Conservation (phyloP, 805 yeast genomes). For the Spathaspora arborariae region DNA sequence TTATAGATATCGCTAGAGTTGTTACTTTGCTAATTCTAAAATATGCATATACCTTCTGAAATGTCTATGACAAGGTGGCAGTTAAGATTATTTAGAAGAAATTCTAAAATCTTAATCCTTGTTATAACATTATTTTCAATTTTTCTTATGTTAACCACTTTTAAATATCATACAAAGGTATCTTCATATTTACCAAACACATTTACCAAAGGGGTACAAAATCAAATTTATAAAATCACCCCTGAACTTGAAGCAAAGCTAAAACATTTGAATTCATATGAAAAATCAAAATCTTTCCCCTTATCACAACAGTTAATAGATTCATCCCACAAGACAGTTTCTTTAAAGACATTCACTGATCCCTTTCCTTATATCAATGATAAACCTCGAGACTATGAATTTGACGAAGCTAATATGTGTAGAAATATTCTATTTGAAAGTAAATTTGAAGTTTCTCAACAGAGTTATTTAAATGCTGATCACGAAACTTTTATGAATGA, state of each 20-base stretch:
- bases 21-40: too few species aligned
- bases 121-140: not conserved
- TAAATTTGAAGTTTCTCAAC: constrained; percentile 13
- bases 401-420: constrained; percentile 14
- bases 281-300: constrained; percentile 8
- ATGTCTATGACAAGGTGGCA: not conserved
- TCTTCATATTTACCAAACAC: not conserved
- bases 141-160: not conserved
- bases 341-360: constrained; percentile 15
- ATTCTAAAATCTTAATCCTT: not conserved
- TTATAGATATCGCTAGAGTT: too few species aligned
- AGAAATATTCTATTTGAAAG: constrained; percentile 9
- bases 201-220: not conserved
- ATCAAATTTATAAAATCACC: not conserved
- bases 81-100: not conserved
- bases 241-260: constrained; percentile 4
- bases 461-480: constrained; percentile 15
- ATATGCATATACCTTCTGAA: not conserved
- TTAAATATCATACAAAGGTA: not conserved
- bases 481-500: constrained; percentile 10
- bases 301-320: constrained; percentile 4
- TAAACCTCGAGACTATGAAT: constrained; percentile 8
- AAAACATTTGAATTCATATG: constrained; percentile 1
- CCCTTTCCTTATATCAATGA: constrained; percentile 10
- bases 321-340: not conserved